Base-by-base conservation (phyloP, 306 rosid genomes). In the Psophocarpus tetragonolobus region DNA sequence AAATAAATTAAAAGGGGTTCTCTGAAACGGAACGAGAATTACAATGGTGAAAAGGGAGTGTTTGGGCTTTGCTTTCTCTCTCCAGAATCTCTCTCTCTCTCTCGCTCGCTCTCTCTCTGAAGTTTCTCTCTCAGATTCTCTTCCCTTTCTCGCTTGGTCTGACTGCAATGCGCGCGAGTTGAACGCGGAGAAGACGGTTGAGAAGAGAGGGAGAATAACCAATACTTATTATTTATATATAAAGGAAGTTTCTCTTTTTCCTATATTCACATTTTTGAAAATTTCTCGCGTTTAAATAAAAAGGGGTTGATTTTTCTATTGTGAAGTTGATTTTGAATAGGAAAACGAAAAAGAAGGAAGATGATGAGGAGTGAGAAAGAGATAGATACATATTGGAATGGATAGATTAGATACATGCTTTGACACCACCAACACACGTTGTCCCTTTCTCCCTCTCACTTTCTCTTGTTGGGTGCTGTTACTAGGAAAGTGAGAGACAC, bases 111-210 rank as follows among this genome's bases (percentile, higher is more conserved):
- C 77, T 68, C 73, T 26, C 57, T 51, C 1, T n/a, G 17, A 4
- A 1, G 4, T 63, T 18, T 71, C 60, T 11, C 79, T 66, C 51
- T 63, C 73, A 27, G 56, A 23, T 66, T 80, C 68, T 81, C 65
- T 71, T 78, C 53, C 23, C 69, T 81, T 76, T 81, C 81, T 87
- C 76, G 45, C 85, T 73, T 39, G 68, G 72, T 71, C 82, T 77
- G 76, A 57, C 85, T 84, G 85, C 74, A 84, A 80, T 73, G 87
- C 86, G 87, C 90, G 93, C 94, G 92, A 91, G 92, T 80, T 85
- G 83, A 89, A 91, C 93, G 86, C 91, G 93, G 88, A 88, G 86
- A 82, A 80, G 86, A 84, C 91, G 81, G 98, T 89, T 89, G 88
- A 82, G 90, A 84, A 75, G 82, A 68, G 75, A 77, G 64, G 80